Evolutionary conservation across 2,329 filamentous ascomycete species (phyloP).

Genomic region (Alternaria hordeiaustralica): DNA sequence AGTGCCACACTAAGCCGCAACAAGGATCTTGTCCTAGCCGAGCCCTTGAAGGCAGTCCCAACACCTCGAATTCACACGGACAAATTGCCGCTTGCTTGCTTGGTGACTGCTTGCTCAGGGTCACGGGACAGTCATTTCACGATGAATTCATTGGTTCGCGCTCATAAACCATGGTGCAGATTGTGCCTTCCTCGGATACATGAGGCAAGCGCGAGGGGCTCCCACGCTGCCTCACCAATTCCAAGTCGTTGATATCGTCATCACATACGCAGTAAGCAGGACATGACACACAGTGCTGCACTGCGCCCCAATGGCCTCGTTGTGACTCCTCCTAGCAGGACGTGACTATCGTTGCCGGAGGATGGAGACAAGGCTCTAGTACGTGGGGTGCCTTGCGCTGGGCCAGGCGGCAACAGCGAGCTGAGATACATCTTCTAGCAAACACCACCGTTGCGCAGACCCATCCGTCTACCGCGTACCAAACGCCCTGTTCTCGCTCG

Average conservation of each 20-base stretch:
- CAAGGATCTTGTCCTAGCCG: constrained; percentile 19
- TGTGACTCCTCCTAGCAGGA: constrained; percentile 17
- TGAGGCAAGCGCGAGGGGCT: constrained; percentile 15
- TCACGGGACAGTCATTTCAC: background rate
- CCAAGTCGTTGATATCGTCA: constrained; percentile 13
- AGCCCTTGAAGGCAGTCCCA: constrained; percentile 14
- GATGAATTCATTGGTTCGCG: background rate
- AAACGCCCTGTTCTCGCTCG: constrained; percentile 6
- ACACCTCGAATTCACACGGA: constrained; percentile 6
- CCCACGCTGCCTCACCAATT: constrained; percentile 12
- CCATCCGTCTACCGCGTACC: constrained; percentile 8
- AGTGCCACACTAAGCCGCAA: constrained; percentile 31
- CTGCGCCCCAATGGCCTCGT: constrained; percentile 18
- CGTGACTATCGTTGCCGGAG: background rate
- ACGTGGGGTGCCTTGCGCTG: constrained; percentile 1
- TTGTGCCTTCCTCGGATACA: constrained; percentile 5
- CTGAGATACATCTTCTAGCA: constrained; percentile 10
- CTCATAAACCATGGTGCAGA: background rate
- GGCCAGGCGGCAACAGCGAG: background rate
- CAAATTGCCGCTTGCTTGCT: background rate
- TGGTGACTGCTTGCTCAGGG: background rate
- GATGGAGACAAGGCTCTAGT: background rate
- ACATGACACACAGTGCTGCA: constrained; percentile 12
- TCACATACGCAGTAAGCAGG: constrained; percentile 22
- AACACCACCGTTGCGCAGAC: constrained; percentile 17